Conservation (phyloP, 2,329 filamentous ascomycete genomes). For the Aspergillus alliaceus region DNA sequence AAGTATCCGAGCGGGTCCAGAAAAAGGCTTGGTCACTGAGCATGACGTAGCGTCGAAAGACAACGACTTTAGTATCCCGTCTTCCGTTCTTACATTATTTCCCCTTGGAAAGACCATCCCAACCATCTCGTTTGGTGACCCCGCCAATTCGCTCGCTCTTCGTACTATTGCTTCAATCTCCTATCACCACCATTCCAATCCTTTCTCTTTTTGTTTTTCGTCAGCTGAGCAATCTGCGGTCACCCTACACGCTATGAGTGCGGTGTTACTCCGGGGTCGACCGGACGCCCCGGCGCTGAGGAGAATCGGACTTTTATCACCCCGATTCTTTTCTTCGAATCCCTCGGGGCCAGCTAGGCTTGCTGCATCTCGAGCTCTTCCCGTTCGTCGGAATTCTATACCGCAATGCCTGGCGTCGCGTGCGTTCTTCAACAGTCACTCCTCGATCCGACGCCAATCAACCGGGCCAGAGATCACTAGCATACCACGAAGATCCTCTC, state of each 20-base stretch:
- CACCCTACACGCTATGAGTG: slow-evolving; percentile 27
- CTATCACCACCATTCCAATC: neutral
- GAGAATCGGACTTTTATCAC: slow-evolving; percentile 24
- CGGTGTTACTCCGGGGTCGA: slow-evolving; percentile 32
- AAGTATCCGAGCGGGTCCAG: slow-evolving; percentile 7
- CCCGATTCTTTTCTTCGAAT: slow-evolving; percentile 20
- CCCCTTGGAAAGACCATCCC: too few species aligned
- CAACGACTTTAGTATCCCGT: too few species aligned
- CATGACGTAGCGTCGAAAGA: slow-evolving; percentile 8
- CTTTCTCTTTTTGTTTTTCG: neutral
- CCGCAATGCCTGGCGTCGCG: slow-evolving; percentile 24
- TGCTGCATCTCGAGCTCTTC: slow-evolving; percentile 19
- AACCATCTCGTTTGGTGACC: neutral
- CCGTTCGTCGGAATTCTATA: slow-evolving; percentile 18
- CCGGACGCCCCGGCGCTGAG: slow-evolving; percentile 27
- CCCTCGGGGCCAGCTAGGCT: slow-evolving; percentile 9
- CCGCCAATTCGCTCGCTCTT: neutral
- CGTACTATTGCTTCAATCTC: neutral
- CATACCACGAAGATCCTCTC: slow-evolving; percentile 25
- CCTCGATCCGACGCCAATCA: slow-evolving; percentile 33
- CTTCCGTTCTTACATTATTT: neutral
- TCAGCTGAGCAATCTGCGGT: neutral
- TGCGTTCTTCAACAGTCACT: slow-evolving; percentile 20
- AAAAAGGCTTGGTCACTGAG: neutral
- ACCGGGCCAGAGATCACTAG: slow-evolving; percentile 25